A percentile compares a stretch with the other conserved stretches of the same genome.
These are phyloP conservation scores for Endotrypanum monterogeii DNA, from an alignment of 208 protist genomes.

Conservation along the genomic window DNA sequence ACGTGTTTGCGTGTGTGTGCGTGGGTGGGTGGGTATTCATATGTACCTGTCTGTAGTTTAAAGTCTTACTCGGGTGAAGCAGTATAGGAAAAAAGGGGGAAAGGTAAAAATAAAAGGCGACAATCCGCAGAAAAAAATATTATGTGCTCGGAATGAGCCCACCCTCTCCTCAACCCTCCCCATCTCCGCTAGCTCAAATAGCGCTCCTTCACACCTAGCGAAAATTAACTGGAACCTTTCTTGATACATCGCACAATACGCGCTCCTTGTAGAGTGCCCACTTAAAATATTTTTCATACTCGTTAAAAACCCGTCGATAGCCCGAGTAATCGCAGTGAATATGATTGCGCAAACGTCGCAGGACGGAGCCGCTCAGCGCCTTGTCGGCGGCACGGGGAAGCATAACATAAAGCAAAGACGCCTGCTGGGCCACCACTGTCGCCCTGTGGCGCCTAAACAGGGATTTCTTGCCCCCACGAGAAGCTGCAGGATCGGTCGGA, in stretches of 20 bases:
- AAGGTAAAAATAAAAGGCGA: too few relatives aligned
- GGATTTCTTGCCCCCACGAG: neutral
- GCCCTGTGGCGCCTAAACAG: slow-evolving; percentile 27
- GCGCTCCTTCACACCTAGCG: slow-evolving; percentile 13
- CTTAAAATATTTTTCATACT: slow-evolving; percentile 49
- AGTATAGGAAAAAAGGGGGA: too few relatives aligned
- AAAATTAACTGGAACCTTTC: slow-evolving; percentile 8
- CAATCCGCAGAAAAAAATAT: too few relatives aligned
- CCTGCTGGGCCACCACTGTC: slow-evolving; percentile 23
- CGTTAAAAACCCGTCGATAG: slow-evolving; percentile 30
- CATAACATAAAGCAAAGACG: slow-evolving; percentile 21
- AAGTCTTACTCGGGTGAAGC: too few relatives aligned
- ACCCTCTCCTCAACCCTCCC: neutral
- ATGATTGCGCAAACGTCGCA: slow-evolving; percentile 33
- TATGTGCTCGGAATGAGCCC: neutral
- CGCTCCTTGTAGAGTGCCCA: slow-evolving; percentile 49
- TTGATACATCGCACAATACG: slow-evolving; percentile 29
- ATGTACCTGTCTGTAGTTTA: too few relatives aligned
- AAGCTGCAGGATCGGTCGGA: neutral
- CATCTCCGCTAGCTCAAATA: neutral
- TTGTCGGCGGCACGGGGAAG: slow-evolving; percentile 18
- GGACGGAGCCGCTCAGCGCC: slow-evolving; percentile 11
- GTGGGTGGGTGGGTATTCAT: too few relatives aligned
- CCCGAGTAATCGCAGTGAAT: slow-evolving; percentile 32
- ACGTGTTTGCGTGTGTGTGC: too few relatives aligned